Conservation (phyloP, 257 asterid species). For the Solanum corneliomulleri region DNA sequence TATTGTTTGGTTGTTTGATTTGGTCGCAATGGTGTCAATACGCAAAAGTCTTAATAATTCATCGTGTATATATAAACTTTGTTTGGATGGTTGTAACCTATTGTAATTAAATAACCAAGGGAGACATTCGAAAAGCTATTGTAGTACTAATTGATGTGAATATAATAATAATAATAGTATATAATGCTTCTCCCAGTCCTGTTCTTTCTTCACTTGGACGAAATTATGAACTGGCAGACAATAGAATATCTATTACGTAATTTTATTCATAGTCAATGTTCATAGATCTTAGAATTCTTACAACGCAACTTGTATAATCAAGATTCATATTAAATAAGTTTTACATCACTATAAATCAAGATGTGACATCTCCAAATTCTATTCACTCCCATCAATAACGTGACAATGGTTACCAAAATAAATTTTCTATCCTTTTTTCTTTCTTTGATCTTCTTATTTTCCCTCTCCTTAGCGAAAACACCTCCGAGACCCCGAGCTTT, state of each 20-base stretch:
- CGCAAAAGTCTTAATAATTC: too few species aligned
- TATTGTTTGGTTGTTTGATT: too few species aligned
- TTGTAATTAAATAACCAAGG: neutral
- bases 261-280: neutral
- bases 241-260: neutral
- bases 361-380: neutral
- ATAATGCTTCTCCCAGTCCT: neutral
- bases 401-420: neutral
- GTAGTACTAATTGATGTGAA: neutral
- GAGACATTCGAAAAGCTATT: neutral
- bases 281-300: too few species aligned
- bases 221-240: neutral
- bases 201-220: neutral
- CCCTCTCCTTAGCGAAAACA: neutral
- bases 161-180: neutral
- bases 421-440: neutral
- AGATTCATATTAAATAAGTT: neutral
- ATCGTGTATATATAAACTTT: too few species aligned
- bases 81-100: too few species aligned
- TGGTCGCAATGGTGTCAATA: too few species aligned
- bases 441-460: neutral
- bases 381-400: neutral
- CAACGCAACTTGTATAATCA: neutral
- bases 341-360: neutral
- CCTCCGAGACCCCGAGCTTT: conserved; percentile 7